A percentile compares a stretch with the other conserved stretches of the same genome.
phyloP scores from a whole-genome alignment of 2,329 filamentous ascomycete species.

The Fusarium heterosporum region DNA sequence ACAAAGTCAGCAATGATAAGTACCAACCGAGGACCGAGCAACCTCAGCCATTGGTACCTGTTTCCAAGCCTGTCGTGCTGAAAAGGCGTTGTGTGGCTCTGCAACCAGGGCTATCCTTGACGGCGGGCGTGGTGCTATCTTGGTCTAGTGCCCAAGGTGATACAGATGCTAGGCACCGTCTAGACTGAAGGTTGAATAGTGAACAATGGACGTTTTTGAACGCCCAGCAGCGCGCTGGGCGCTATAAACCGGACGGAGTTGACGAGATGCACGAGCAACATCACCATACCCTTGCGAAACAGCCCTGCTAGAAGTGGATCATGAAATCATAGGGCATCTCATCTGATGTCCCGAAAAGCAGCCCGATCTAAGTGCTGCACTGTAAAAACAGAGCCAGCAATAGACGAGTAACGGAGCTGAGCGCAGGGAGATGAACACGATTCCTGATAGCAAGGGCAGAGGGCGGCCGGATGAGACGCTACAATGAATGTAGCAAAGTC shows the following conservation, averaged over 20 bases:
- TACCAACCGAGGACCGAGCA: conserved; percentile 42
- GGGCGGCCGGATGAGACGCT: conserved; percentile 4
- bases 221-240: conserved; percentile 31
- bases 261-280: conserved; percentile 40
- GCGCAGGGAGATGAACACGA: conserved; percentile 22
- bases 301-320: conserved; percentile 45
- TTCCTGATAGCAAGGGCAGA: conserved; percentile 9
- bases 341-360: conserved; percentile 37
- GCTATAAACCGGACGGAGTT: conserved; percentile 43
- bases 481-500: conserved; percentile 4
- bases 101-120: conserved; percentile 43
- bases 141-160: conserved; percentile 32
- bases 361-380: conserved; percentile 40
- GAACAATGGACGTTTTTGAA: conserved; percentile 18
- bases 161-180: conserved; percentile 35
- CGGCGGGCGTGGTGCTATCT: conserved; percentile 42
- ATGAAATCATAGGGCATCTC: conserved; percentile 49
- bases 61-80: conserved; percentile 41
- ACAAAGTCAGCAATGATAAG: conserved; percentile 23
- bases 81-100: conserved; percentile 41
- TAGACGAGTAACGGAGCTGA: conserved; percentile 27
- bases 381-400: conserved; percentile 25
- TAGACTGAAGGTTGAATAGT: conserved; percentile 33
- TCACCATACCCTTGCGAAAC: conserved; percentile 41
- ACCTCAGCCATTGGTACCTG: conserved; percentile 20